Evolutionary conservation across 108 stramenopile species (phyloP).

Genomic region (Fistulifera solaris): DNA sequence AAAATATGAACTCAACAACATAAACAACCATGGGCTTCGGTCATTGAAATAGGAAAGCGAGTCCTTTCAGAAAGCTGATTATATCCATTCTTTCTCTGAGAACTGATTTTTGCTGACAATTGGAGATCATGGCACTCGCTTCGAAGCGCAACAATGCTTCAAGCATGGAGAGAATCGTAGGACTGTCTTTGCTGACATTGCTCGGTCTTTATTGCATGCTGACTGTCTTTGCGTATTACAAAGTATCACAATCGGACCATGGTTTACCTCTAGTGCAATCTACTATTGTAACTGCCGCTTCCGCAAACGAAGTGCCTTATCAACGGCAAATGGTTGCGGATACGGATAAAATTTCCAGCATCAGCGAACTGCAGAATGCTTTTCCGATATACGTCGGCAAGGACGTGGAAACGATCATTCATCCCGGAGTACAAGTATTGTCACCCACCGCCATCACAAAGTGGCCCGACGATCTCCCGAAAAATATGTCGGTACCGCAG

Average conservation of each 20-base stretch:
- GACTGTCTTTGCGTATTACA: constrained; percentile 5
- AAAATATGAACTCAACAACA: too few species aligned
- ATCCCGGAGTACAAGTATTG: constrained; percentile 21
- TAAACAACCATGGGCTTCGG: too few species aligned
- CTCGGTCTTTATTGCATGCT: constrained; percentile 5
- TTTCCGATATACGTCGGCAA: constrained; percentile 34
- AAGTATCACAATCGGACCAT: constrained; percentile 4
- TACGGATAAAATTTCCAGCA: constrained; percentile 16
- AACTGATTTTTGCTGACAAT: too few species aligned
- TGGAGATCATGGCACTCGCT: too few species aligned
- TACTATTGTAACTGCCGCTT: too few species aligned
- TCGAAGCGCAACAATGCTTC: too few species aligned
- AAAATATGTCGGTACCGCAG: constrained; percentile 28
- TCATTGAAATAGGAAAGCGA: too few species aligned
- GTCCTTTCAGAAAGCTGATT: too few species aligned
- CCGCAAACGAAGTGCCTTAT: background rate
- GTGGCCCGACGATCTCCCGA: constrained; percentile 2
- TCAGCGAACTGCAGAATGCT: constrained; percentile 24
- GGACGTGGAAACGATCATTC: constrained; percentile 34
- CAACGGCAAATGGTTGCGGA: background rate
- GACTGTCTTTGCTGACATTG: constrained; percentile 4
- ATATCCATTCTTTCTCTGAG: too few species aligned
- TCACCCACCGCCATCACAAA: constrained; percentile 2
- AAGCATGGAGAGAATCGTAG: too few species aligned
- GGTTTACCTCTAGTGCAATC: background rate